Base-by-base conservation (phyloP, 2,329 filamentous ascomycete genomes). In the Neofusicoccum kwambonambiense region DNA sequence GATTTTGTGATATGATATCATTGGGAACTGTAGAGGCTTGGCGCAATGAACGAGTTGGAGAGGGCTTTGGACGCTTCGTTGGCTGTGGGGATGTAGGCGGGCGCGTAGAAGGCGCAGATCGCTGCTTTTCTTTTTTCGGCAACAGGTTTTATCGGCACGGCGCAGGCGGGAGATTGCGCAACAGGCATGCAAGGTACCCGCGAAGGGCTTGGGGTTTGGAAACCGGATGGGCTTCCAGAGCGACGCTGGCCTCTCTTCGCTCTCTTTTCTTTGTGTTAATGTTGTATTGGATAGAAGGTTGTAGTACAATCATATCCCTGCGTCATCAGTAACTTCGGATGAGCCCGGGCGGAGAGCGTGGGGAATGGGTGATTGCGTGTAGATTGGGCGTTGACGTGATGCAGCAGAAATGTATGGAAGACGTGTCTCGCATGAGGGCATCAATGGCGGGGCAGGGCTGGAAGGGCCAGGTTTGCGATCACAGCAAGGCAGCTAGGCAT, bases 101-200 rank as follows among this genome's bases (percentile, higher is more conserved):
- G 50, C 27, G 19, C 31, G 49, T 52, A 13, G 60, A 44, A 47
- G 47, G 45, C 22, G 49, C 49, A 13, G 49, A 44, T 64, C 17
- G 31, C 49, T 22, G 47, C 50, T 56, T 41, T 56, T 47, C 44
- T 62, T 50, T 42, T 62, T 51, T 51, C n/a, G 47, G 60, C 22
- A 44, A 35, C 37, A 62, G 19, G 35, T 19, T 35, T 39, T 37
- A 42, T 61, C n/a, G 13, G 50, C 8, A 15, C 12, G 50, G 31
- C 27, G 42, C n/a, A 19, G 19, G 37, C n/a, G 37, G 22, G 47
- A 15, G 27, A 56, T 63, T 37, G 56, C 56, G 56, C 56, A 58
- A 63, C 17, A 41, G 49, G 41, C 52, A 57, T 64, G 62, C 62
- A 64, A 64, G 62, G 62, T 64, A 64, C 62, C 62, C 51, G 62